These are phyloP conservation scores for Penicillium taxi DNA, from an alignment of 495 filamentous ascomycete genomes.

Conservation along the genomic window DNA sequence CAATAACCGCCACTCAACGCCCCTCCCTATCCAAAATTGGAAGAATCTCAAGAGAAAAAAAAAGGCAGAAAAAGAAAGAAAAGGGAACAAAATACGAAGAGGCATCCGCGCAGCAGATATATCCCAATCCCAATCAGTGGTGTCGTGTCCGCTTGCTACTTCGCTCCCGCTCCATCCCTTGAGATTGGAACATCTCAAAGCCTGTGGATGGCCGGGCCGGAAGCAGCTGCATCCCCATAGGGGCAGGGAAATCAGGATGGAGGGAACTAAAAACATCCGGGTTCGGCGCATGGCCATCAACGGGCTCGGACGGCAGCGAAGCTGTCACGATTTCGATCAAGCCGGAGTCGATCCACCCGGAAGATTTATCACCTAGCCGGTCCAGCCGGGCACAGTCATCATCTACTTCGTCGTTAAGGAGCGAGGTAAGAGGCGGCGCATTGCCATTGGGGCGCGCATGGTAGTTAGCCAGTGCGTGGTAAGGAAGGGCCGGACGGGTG, in stretches of 20 bases:
- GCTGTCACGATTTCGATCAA: slow-evolving; percentile 33
- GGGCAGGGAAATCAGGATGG: slow-evolving; percentile 36
- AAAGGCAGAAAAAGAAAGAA: not conserved
- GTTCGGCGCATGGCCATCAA: slow-evolving; percentile 27
- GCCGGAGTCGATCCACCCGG: slow-evolving; percentile 31
- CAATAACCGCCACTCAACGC: too few species aligned
- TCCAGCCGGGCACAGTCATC: slow-evolving; percentile 54
- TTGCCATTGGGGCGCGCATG: slow-evolving; percentile 37
- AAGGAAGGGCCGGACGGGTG: slow-evolving; percentile 57
- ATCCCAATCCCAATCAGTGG: slow-evolving; percentile 16
- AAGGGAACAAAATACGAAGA: not conserved
- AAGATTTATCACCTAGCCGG: slow-evolving; percentile 27
- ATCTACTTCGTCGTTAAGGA: slow-evolving; percentile 51
- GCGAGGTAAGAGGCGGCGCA: slow-evolving; percentile 41
- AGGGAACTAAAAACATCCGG: slow-evolving; percentile 30
- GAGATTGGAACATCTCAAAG: slow-evolving; percentile 17
- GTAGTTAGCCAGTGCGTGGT: slow-evolving; percentile 48
- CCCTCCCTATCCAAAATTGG: too few species aligned
- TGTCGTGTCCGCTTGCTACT: slow-evolving; percentile 22
- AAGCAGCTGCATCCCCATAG: slow-evolving; percentile 31
- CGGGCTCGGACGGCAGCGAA: slow-evolving; percentile 18
- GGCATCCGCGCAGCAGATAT: too few species aligned
- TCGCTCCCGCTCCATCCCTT: slow-evolving; percentile 21
- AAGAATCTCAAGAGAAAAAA: too few species aligned
- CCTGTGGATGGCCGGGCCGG: slow-evolving; percentile 11